Conservation (phyloP, 2,329 filamentous ascomycete genomes). For the Alternaria rosae region DNA sequence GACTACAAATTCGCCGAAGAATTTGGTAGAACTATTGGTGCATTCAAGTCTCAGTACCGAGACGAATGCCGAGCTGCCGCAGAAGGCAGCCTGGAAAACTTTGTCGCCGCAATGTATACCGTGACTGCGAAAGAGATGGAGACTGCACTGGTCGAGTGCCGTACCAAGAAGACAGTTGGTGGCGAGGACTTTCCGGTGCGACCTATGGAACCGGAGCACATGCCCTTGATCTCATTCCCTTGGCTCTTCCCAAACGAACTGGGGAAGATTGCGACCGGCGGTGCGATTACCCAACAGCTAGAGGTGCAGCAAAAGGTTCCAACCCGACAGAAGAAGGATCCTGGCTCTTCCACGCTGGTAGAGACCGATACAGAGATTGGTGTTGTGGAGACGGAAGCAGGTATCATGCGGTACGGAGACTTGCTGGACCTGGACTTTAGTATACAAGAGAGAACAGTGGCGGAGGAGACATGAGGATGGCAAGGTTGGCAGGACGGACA, state of each 20-base stretch:
- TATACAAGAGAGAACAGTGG: neutral
- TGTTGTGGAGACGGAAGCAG: conserved; percentile 42
- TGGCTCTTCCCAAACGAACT: conserved; percentile 85
- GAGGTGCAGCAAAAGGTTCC: neutral
- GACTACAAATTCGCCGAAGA: conserved; percentile 91
- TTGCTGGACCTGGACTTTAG: conserved; percentile 42
- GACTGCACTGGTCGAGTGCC: conserved; percentile 63
- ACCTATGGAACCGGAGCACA: conserved; percentile 59
- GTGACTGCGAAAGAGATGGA: conserved; percentile 77
- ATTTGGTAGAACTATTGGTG: conserved; percentile 71
- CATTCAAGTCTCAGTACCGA: conserved; percentile 73
- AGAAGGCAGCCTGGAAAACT: conserved; percentile 67
- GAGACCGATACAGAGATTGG: neutral
- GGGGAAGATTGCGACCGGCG: conserved; percentile 68
- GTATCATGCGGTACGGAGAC: conserved; percentile 46
- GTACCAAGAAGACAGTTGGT: conserved; percentile 49
- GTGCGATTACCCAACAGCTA: neutral
- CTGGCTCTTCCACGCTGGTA: neutral
- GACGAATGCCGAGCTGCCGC: conserved; percentile 70
- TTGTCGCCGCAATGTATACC: conserved; percentile 87
- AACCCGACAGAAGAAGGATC: conserved; percentile 16
- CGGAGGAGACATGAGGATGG: neutral
- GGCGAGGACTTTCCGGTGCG: conserved; percentile 48
- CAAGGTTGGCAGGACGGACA: no score
- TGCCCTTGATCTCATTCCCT: conserved; percentile 91